Evolutionary conservation across 495 filamentous ascomycete genomes (phyloP), one percentile per base, ranked within the genome.

Genomic region (Apodospora peruviana): DNA sequence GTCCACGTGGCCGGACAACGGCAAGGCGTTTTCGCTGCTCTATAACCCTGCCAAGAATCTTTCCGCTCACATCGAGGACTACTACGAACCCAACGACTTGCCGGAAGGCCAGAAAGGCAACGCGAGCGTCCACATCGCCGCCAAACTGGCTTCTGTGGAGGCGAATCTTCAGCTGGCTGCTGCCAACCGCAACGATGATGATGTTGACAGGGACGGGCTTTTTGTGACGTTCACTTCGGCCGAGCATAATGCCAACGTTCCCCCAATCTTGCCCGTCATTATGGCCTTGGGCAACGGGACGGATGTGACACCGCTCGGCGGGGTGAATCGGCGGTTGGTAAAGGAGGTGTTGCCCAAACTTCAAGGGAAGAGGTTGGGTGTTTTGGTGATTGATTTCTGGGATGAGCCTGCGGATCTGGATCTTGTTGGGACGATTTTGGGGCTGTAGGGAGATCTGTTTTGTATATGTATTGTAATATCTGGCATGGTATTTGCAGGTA

Each of bases 21-120:
- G 80, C 9, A 73, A 81, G 3, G 67, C 85, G 52, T 64, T 66
- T 20, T 53, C 39, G 40, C 48, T 66, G 3, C 53, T 59, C 20
- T 66, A 55, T 20, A 61, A 64, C 37, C 65, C 63, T 9, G 81
- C 78, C 29, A 72, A 75, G 0, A 80, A 77, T 54, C 84, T 84
- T 2, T 76, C 83, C 44, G 76, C 91, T 35, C 80, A 82, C 53
- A 80, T 95, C 23, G 90, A 95, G 68, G 90, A 95, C 62, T 94
- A 89, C 68, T 95, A 86, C 68, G 87, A 93, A 59, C 85, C 93
- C 5, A 61, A 82, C 19, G 79, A 88, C 12, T 49, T 61, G 3
- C 45, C 43, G 1, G 74, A 73, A 5, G 65, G 73, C 46, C 18
- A 22, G 10, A 7, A 7, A 17, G 7, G 8, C 5, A 87, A 82